phyloP scores from a whole-genome alignment of 2,329 filamentous ascomycete species.

The Thielaviopsis cerberus region DNA sequence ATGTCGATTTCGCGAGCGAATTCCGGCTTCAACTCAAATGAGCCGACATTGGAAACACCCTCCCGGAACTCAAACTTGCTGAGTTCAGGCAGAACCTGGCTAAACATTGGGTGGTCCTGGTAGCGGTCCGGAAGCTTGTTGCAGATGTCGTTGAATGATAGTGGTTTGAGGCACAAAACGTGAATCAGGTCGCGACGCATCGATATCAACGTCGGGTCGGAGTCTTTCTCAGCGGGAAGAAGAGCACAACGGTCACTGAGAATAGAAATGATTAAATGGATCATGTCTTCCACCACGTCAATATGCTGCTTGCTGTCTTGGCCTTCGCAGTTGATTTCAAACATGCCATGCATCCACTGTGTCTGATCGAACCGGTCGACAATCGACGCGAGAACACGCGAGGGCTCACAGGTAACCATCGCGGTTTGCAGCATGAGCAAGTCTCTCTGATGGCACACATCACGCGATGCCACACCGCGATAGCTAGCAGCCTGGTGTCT shows the following conservation, averaged over 20 bases:
- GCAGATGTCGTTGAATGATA: slow-evolving; percentile 85
- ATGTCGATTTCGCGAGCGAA: slow-evolving; percentile 81
- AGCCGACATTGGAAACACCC: slow-evolving; percentile 78
- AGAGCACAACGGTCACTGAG: slow-evolving; percentile 76
- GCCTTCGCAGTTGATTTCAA: slow-evolving; percentile 49
- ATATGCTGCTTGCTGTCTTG: slow-evolving; percentile 78
- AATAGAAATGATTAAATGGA: slow-evolving; percentile 79
- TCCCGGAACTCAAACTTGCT: slow-evolving; percentile 80
- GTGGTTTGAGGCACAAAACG: slow-evolving; percentile 84
- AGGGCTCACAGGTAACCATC: slow-evolving; percentile 67
- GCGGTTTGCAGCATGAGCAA: slow-evolving; percentile 87
- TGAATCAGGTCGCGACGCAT: slow-evolving; percentile 84
- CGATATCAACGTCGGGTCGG: slow-evolving; percentile 43
- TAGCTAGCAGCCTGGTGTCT: slow-evolving; percentile 91
- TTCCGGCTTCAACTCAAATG: slow-evolving; percentile 76
- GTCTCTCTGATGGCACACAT: slow-evolving; percentile 86
- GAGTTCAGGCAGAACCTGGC: slow-evolving; percentile 68
- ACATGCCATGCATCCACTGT: slow-evolving; percentile 71
- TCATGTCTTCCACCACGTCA: slow-evolving; percentile 87
- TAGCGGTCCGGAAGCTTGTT: slow-evolving; percentile 74
- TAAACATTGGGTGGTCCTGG: slow-evolving; percentile 75
- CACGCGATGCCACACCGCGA: slow-evolving; percentile 69
- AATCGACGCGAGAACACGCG: slow-evolving; percentile 69
- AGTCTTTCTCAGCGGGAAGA: slow-evolving; percentile 43
- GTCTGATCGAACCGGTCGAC: slow-evolving; percentile 81